Base-by-base conservation (phyloP, 352 stramenopile species). In the Peronospora belbahrii region DNA sequence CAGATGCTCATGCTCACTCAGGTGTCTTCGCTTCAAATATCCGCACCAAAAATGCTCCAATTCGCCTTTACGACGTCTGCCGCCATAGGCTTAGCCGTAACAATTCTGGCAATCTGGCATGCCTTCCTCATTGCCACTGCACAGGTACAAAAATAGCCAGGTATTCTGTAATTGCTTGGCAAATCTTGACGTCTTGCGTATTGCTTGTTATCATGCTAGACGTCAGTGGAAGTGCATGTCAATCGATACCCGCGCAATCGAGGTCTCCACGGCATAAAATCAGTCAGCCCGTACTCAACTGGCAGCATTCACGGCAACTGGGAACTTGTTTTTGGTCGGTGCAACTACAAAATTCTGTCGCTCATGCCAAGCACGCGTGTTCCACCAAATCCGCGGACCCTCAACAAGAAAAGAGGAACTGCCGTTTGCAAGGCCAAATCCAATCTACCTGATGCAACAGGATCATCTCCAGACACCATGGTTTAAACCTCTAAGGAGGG, bases 221-320 rank as follows among this genome's bases (percentile, higher is more conserved):
- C 80, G 1, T 88, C 80, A 6, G 70, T 92, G 4, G 80, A 92
- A 46, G 56, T 80, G 42, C 80, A 89, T 34, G 86, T 92, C 50
- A 92, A 89, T 49, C 70, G 80, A 2, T 83, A 68, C 13, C 56
- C 59, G 9, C 59, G 65, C 27, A 75, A 71, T 24, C 66, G 68
- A 13, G 64, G 69, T 23, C 62, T 70, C 23, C 61, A 82, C 37
- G 65, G 63, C 11, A 71, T 71, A 25, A 70, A 72, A 55, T 56
- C 64, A 6, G 41, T 81, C 14, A 89, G 74, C 33, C 73, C 80
- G 13, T 89, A 89, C 48, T 68, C 56, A 15, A 67, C 56, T 5
- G 77, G 77, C 14, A 85, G 57, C 20, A 51, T 81, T 2, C 77
- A 87, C 34, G 62, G 59, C 31, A 92, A 92, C 28, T 92, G 80